Base-by-base conservation (phyloP, 2,329 filamentous ascomycete genomes). In the Lizonia empirigonia region DNA sequence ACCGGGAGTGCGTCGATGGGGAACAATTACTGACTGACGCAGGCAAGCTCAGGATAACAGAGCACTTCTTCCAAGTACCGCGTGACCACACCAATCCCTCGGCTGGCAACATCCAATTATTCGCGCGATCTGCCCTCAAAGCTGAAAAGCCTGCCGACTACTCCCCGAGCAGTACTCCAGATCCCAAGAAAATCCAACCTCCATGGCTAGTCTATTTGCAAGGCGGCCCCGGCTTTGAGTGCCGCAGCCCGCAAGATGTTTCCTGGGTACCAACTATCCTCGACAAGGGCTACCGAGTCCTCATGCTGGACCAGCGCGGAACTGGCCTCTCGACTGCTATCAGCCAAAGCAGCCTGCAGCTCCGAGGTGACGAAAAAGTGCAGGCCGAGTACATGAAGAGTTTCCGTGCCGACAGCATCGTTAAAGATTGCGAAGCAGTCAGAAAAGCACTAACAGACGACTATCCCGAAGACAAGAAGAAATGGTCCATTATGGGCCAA, bases 261-360 rank as follows among this genome's bases (percentile, higher is more conserved):
- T 78, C 85, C 7, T 83, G 91, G 68, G 88, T 89, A n/a, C 82
- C 85, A 24, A 77, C 81, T 23, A 81, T 91, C 48, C 80, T 97
- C 5, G 85, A 87, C 53, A 86, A 87, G 56, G 92, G 92, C 13
- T 97, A 96, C 67, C 89, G 95, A 71, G 71, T 86, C 36, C 82
- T 97, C 2, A 87, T 88, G 58, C 81, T 97, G n/a, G 93, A 97
- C 71, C 92, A 96, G 71, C 85, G 93, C 41, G 93, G 93, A 10
- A 95, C 91, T 3, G 93, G 93, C 1, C 77, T 96, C 41, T 95
- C 90, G 68, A 89, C 85, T 2, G 88, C 92, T 1, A 83, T 97
- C 33, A 88, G 88, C 1, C 85, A 89, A 7, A 83, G 82, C 7
- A 91, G 87, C 6, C 80, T 97, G 4, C 81, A 82, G 26, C 76